These are phyloP conservation scores for Hypomontagnella submonticulosa DNA, from an alignment of 495 filamentous ascomycete genomes.

Conservation along the genomic window DNA sequence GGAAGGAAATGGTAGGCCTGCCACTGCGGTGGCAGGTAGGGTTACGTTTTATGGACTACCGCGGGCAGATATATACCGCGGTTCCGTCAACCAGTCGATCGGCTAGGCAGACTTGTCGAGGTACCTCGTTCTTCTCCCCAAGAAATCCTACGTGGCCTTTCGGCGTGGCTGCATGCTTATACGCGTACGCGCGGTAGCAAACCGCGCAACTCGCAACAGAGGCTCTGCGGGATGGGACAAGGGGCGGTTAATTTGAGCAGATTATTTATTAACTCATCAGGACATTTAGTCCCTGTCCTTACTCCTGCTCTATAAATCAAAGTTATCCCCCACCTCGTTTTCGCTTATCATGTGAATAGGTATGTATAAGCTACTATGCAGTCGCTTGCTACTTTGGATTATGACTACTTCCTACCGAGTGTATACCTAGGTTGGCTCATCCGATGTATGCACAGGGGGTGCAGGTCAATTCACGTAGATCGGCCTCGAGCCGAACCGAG, in stretches of 20 bases:
- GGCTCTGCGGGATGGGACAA: constrained; percentile 24
- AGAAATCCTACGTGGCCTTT: constrained; percentile 16
- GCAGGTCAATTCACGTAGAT: too few relatives aligned
- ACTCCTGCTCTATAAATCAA: too few relatives aligned
- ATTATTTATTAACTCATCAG: background rate
- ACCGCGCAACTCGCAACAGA: background rate
- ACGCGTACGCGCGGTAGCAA: background rate
- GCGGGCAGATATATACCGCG: constrained; percentile 3
- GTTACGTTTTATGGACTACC: constrained; percentile 32
- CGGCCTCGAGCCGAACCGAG: too few relatives aligned
- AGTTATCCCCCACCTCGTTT: too few relatives aligned
- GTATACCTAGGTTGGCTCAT: too few relatives aligned
- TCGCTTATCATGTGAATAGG: too few relatives aligned
- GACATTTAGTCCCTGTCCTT: too few relatives aligned
- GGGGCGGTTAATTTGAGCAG: background rate
- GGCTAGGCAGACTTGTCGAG: constrained; percentile 23
- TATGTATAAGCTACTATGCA: too few relatives aligned
- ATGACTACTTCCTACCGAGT: too few relatives aligned
- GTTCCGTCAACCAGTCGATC: constrained; percentile 1
- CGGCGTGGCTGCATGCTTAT: constrained; percentile 6
- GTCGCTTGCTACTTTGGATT: too few relatives aligned
- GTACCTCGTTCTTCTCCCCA: background rate
- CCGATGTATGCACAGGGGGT: too few relatives aligned
- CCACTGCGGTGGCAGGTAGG: constrained; percentile 20
- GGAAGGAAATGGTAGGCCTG: constrained; percentile 22